Evolutionary conservation across 2,329 filamentous ascomycete species (phyloP).

Genomic region (Fusarium drepaniforme): DNA sequence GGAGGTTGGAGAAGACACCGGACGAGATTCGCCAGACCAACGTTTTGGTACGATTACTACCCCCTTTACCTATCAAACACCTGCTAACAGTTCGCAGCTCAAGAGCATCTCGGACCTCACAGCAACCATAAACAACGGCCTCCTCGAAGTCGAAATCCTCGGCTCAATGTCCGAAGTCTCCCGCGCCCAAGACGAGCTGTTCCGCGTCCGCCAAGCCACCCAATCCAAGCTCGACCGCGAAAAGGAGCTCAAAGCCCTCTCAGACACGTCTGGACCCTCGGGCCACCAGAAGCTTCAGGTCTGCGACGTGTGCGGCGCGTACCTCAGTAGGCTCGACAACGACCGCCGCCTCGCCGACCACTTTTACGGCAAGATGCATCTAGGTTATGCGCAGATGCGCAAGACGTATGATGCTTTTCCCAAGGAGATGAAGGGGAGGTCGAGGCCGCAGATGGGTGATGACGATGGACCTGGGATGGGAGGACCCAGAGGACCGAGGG

Average conservation of each 20-base stretch:
- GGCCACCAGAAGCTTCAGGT: constrained; percentile 99
- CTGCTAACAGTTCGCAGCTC: constrained; percentile 57
- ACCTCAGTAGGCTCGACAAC: constrained; percentile 92
- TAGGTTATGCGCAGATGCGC: constrained; percentile 98
- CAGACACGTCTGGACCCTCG: constrained; percentile 91
- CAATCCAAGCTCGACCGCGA: constrained; percentile 87
- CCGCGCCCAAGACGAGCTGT: constrained; percentile 87
- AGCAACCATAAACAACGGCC: constrained; percentile 82
- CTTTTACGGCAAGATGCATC: constrained; percentile 99
- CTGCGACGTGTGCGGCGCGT: constrained; percentile 97
- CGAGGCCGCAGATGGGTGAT: constrained; percentile 69
- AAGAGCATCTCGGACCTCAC: constrained; percentile 87
- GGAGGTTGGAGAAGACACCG: constrained; percentile 93
- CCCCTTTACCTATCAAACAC: background rate
- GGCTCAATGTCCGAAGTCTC: constrained; percentile 85
- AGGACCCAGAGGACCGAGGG: constrained; percentile 63
- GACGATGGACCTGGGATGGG: constrained; percentile 61
- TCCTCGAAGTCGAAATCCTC: constrained; percentile 88
- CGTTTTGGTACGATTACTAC: constrained; percentile 66
- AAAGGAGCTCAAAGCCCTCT: constrained; percentile 88
- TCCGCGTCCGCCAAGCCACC: constrained; percentile 84
- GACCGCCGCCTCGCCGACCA: constrained; percentile 94
- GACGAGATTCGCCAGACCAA: constrained; percentile 98
- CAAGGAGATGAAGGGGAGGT: constrained; percentile 84
- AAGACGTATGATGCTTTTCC: constrained; percentile 90